phyloP scores from a whole-genome alignment of 345 rosid species.

The Combretum micranthum region DNA sequence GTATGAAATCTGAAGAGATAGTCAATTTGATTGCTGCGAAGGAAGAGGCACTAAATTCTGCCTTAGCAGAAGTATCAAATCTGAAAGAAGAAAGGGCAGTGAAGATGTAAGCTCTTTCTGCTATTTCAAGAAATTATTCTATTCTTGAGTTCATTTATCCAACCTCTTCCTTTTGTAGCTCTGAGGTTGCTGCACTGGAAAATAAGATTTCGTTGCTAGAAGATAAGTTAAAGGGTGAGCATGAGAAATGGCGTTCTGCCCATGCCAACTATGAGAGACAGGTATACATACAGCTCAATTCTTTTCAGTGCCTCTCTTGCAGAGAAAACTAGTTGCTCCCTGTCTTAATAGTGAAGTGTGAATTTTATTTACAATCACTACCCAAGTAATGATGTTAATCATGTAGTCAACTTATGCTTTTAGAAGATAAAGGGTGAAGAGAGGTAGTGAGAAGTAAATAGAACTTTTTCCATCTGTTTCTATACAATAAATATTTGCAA shows the following conservation, averaged over 20 bases:
- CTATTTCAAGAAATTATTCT: conserved; percentile 3
- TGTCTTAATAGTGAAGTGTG: no score
- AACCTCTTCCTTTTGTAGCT: conserved; percentile 36
- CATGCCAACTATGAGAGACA: conserved; percentile 95
- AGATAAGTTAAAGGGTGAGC: conserved; percentile 64
- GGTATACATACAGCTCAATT: conserved; percentile 30
- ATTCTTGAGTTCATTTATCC: conserved; percentile 6
- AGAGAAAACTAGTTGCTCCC: no score
- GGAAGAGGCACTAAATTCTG: conserved; percentile 64
- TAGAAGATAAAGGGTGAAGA: no score
- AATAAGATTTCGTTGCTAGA: conserved; percentile 52
- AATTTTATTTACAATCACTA: no score
- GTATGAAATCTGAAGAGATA: conserved; percentile 59
- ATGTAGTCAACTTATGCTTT: no score
- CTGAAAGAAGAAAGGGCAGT: conserved; percentile 60
- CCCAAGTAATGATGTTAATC: background rate
- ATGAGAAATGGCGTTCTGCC: conserved; percentile 70
- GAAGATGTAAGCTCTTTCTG: conserved; percentile 42
- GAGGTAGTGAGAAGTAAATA: no score
- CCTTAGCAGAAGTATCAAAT: conserved; percentile 50
- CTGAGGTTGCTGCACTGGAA: conserved; percentile 61
- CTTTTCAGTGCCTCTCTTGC: background rate
- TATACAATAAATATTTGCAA: no score
- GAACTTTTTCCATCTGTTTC: no score
- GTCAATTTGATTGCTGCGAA: conserved; percentile 56